Base-by-base conservation (phyloP, 2,329 filamentous ascomycete species). In the Pseudogymnoascus sp. region DNA sequence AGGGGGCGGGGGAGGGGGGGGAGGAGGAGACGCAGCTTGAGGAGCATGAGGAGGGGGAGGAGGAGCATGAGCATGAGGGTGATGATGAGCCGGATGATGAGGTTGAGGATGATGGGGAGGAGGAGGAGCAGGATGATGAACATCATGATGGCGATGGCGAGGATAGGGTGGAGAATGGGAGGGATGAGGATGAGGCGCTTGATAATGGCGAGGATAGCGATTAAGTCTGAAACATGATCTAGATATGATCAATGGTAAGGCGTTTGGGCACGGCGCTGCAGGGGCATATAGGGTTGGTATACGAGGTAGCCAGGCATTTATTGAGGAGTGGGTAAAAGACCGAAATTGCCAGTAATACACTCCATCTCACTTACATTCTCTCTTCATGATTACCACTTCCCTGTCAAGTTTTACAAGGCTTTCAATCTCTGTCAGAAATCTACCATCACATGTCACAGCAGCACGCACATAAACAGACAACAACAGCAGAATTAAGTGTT, bases 181-280 rank as follows among this genome's bases (percentile, higher is more conserved):
- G 78, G 14, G 77, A 77, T 61, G 77, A 78, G 1, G 82, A 77
- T 63, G 86, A 88, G 67, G 86, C 84, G 11, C 73, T 87, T 64
- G 84, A 86, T 67, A 76, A 79, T 70, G 84, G 82, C 10, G 80
- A 83, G 61, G 84, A 86, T 65, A 85, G 83, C 68, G 83, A 85
- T 63, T 84, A 60, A 40, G 38, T 60, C 50, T 33, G 28, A 56
- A 56, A 56, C 11, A 21, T 56, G 50, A 33, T 56, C 50, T 56
- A 56, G 28, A 33, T 56, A 33, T 56, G 50, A 56, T 56, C 50
- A 33, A 56, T 56, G 50, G 50, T 33, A 33, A 56, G 50, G 50
- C 50, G 50, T 56, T 56, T 33, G 50, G 50, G 50, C 50, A 56
- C n/a, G 50, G 50, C 50, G 50, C 50, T 56, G 50, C 50, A 56